These are phyloP conservation scores for Syzygium malaccense DNA, from an alignment of 441 rosid species.

Conservation along the genomic window DNA sequence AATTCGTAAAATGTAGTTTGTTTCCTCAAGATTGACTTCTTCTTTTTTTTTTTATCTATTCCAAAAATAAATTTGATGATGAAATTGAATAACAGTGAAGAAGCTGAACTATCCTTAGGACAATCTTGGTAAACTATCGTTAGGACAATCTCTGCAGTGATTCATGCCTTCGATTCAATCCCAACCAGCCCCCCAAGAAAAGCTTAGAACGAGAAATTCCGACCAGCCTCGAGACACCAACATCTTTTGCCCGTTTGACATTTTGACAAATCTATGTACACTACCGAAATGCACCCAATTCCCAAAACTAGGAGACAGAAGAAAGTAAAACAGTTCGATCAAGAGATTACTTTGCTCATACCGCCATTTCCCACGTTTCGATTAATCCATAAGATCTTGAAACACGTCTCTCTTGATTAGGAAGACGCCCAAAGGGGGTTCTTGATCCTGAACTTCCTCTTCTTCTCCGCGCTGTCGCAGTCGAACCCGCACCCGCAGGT, in stretches of 20 bases:
- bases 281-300: background rate
- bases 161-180: background rate
- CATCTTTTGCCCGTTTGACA: background rate
- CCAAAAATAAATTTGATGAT: background rate
- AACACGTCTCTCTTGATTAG: background rate
- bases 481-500: conserved; percentile 52
- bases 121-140: background rate
- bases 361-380: background rate
- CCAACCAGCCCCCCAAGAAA: background rate
- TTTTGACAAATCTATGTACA: background rate
- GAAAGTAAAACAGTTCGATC: background rate
- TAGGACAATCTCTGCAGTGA: background rate
- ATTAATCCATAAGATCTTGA: background rate
- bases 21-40: background rate
- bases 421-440: background rate
- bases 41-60: too few species aligned
- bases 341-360: background rate
- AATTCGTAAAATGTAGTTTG: background rate
- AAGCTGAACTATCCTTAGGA: background rate
- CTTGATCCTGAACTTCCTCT: background rate
- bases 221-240: background rate
- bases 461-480: conserved; percentile 10
- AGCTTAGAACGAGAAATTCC: background rate
- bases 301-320: background rate
- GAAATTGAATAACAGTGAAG: background rate